phyloP scores from a whole-genome alignment of 805 yeast species.

The Yamadazyma sp. region DNA sequence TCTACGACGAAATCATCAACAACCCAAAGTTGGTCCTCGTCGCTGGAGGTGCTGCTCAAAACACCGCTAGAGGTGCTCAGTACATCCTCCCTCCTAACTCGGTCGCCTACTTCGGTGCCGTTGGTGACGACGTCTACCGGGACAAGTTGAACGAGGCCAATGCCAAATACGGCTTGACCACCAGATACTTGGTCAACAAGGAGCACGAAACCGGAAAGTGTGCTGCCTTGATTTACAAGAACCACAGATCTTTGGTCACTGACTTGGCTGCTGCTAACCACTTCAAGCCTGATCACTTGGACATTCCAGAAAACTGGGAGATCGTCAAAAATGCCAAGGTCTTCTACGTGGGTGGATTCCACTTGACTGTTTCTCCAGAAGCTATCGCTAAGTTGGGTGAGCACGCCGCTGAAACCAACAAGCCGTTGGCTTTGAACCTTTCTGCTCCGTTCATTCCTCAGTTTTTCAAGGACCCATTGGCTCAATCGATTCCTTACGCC shows the following conservation, averaged over 20 bases:
- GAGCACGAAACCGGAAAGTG: conserved; percentile 91
- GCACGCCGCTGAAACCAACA: conserved; percentile 84
- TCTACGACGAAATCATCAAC: conserved; percentile 74
- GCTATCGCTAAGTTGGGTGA: conserved; percentile 88
- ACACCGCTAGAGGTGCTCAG: conserved; percentile 98
- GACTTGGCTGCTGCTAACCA: conserved; percentile 98
- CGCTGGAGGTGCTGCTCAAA: conserved; percentile 99
- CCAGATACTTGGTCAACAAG: conserved; percentile 79
- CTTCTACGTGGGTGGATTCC: conserved; percentile 98
- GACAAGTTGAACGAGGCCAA: conserved; percentile 82
- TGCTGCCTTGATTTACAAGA: conserved; percentile 90
- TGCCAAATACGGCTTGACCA: conserved; percentile 80
- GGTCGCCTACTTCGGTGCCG: conserved; percentile 94
- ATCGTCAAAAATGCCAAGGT: conserved; percentile 75
- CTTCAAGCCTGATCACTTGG: conserved; percentile 85
- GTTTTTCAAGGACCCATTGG: conserved; percentile 91
- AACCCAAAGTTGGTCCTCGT: conserved; percentile 62
- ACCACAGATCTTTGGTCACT: conserved; percentile 89
- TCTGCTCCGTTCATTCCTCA: conserved; percentile 97
- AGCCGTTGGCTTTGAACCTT: conserved; percentile 79
- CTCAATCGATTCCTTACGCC: conserved; percentile 76
- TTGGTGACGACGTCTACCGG: conserved; percentile 88
- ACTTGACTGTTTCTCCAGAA: conserved; percentile 94
- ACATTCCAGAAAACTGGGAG: conserved; percentile 86
- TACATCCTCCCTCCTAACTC: conserved; percentile 77